Evolutionary conservation across 306 rosid species (phyloP).

Genomic region (Echinosophora koreensis): DNA sequence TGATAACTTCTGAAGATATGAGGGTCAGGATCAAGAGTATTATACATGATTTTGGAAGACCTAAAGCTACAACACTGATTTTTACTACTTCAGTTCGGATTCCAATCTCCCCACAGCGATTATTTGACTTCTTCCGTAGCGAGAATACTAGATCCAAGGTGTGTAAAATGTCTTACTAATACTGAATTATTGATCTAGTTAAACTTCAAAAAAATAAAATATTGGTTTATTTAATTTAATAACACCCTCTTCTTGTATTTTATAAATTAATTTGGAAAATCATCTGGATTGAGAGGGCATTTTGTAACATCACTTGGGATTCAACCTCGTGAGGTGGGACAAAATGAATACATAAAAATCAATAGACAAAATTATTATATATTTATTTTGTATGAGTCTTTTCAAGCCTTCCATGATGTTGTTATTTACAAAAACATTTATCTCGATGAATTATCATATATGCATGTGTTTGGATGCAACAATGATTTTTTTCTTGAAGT

Average conservation of each 20-base stretch:
- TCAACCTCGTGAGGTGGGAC: background rate
- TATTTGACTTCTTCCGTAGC: constrained; percentile 51
- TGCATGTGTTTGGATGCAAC: no score
- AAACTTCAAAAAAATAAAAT: no score
- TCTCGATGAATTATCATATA: no score
- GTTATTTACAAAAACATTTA: no score
- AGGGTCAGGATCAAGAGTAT: constrained; percentile 11
- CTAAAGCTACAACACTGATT: constrained; percentile 28
- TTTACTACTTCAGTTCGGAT: constrained; percentile 44
- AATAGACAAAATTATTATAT: background rate
- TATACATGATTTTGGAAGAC: constrained; percentile 27
- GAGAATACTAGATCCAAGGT: constrained; percentile 43
- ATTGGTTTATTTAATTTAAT: no score
- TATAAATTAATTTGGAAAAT: no score
- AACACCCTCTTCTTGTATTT: no score
- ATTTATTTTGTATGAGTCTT: no score
- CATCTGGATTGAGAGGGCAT: background rate
- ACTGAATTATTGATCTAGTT: no score
- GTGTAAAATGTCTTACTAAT: background rate
- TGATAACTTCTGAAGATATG: constrained; percentile 3
- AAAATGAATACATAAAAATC: background rate
- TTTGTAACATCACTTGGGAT: background rate
- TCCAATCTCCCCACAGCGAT: constrained; percentile 14
- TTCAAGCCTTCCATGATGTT: no score
- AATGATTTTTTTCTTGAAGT: no score